Evolutionary conservation across 1,284 basidiomycete species (phyloP), one percentile per base, ranked within the genome.

Genomic region (Tilletiaria anomala): DNA sequence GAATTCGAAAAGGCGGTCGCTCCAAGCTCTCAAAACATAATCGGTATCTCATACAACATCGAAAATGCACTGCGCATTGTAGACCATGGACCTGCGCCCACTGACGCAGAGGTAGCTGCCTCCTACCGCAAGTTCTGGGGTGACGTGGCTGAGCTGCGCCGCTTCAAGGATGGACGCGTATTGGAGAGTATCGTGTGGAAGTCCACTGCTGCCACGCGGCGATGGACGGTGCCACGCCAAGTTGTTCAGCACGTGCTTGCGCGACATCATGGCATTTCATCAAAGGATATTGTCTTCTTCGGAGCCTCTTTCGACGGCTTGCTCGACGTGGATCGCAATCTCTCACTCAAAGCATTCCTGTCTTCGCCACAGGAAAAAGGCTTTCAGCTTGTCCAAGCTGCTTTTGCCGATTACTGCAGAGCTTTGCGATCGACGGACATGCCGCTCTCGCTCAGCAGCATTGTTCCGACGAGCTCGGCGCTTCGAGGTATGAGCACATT

Each of bases 151-250:
- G 91, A 97, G 65, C 72, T 96, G 16, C 77, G 93, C n/a, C 77
- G 91, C 15, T 99, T 97, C 74, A 89, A 94, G 67, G 89, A 97
- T 59, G 91, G 91, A 0, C 76, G 81, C 4, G 96, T 97, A 49
- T 67, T 77, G 5, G 86, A 96, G 68, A 87, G 83, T 61, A 86
- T 97, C 11, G 87, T 96, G 0, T 99, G 93, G 93, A 69, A 72
- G 16, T 26, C 17, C 19, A 10, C 24, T 12, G 51, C 53, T 1
- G 45, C 49, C 11, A 47, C 43, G 5, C 47, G 50, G 6, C 79
- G 83, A 6, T 73, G 77, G 2, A 75, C 79, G 39, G 79, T 97
- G 31, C 86, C 88, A 0, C 70, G 73, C 6, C 74, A 76, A 61
- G 77, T 96, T 51, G 75, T 87, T 11, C 69, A 72, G 19, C 79